Percentiles rank a stretch among this genome's conserved stretches.
These are phyloP conservation scores for Asclepias syriaca DNA, from an alignment of 257 asterid genomes.

Conservation along the genomic window DNA sequence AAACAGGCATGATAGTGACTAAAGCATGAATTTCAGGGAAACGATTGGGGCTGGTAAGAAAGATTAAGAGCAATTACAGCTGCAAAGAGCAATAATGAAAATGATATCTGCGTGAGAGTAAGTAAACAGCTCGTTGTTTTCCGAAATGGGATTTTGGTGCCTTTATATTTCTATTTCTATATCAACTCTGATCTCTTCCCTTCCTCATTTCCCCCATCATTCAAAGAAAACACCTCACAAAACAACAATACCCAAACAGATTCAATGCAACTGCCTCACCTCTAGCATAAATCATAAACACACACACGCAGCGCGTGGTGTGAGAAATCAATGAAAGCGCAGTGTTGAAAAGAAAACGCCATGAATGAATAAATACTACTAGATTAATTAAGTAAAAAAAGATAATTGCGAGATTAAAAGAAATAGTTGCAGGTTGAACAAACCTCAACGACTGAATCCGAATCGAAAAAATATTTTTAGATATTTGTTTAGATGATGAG, in stretches of 20 bases:
- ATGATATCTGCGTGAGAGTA: not conserved
- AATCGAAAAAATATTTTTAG: not conserved
- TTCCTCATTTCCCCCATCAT: not conserved
- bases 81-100: not conserved
- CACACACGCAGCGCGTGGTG: not conserved
- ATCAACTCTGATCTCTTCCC: constrained; percentile 4
- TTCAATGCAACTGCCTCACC: constrained; percentile 2
- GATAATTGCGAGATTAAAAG: not conserved
- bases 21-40: not conserved
- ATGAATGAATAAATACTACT: too few relatives aligned
- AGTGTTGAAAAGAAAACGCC: not conserved
- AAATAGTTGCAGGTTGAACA: constrained; percentile 12
- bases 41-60: not conserved
- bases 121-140: not conserved
- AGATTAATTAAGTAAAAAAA: not conserved
- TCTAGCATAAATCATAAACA: too few relatives aligned
- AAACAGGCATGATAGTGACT: constrained; percentile 1
- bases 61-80: not conserved
- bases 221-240: not conserved
- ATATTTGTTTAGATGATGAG: not conserved
- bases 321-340: not conserved
- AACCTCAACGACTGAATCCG: constrained; percentile 20
- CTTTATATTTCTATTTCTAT: not conserved
- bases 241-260: constrained; percentile 9
- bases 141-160: not conserved